These are phyloP conservation scores for Colletotrichum musicola DNA, from an alignment of 2,329 filamentous ascomycete species.

Conservation along the genomic window DNA sequence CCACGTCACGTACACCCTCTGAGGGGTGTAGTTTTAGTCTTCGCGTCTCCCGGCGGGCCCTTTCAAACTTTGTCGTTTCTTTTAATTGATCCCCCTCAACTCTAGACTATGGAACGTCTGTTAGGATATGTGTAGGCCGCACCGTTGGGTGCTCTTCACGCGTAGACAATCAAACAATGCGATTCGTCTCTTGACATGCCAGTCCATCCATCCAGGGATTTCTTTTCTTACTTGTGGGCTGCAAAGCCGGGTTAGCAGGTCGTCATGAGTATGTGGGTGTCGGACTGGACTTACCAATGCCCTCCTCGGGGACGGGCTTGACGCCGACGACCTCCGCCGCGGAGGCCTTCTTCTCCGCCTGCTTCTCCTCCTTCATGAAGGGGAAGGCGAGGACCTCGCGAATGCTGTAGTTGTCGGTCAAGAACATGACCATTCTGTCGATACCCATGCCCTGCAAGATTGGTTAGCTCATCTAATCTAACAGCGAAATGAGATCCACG, in stretches of 20 bases:
- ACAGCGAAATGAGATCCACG: not conserved
- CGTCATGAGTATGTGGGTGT: too few species aligned
- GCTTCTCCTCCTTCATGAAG: slow-evolving; percentile 91
- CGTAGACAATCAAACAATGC: slow-evolving; percentile 21
- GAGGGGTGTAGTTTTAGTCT: slow-evolving; percentile 1
- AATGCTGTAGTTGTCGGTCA: slow-evolving; percentile 92
- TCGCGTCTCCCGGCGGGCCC: slow-evolving; percentile 8
- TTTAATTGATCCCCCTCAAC: slow-evolving; percentile 24
- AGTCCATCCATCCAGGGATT: not conserved
- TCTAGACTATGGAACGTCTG: slow-evolving; percentile 39
- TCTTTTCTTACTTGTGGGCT: slow-evolving; percentile 40
- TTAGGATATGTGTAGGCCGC: slow-evolving; percentile 30
- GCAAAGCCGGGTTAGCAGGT: not conserved
- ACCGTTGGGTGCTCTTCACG: slow-evolving; percentile 7
- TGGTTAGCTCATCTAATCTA: not conserved
- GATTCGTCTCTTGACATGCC: slow-evolving; percentile 32
- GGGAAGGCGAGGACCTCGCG: slow-evolving; percentile 97
- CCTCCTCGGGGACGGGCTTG: slow-evolving; percentile 70
- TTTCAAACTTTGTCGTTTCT: slow-evolving; percentile 7
- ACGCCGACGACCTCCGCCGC: slow-evolving; percentile 75
- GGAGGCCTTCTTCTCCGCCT: slow-evolving; percentile 61
- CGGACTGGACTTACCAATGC: slow-evolving; percentile 52
- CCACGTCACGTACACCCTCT: slow-evolving; percentile 15
- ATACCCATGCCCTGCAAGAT: slow-evolving; percentile 80
- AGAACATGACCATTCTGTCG: slow-evolving; percentile 93